Conservation (phyloP, 1,139 yeast genomes). For the Taiozyma sp. region DNA sequence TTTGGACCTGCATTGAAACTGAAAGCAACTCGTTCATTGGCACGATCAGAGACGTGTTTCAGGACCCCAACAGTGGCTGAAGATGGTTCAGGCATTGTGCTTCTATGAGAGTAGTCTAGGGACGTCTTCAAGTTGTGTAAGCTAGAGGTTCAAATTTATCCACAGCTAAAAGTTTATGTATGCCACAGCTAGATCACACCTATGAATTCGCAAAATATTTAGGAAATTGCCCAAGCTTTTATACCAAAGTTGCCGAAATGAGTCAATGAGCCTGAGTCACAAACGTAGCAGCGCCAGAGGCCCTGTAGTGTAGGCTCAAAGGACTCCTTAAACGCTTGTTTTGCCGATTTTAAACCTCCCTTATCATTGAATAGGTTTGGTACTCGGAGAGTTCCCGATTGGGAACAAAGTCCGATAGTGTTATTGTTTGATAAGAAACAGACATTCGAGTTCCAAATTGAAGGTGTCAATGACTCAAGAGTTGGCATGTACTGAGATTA, state of each 20-base stretch:
- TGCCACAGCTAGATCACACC: neutral
- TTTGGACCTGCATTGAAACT: slow-evolving; percentile 23
- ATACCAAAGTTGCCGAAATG: neutral
- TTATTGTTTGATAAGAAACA: neutral
- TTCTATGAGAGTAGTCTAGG: neutral
- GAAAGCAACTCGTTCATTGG: slow-evolving; percentile 11
- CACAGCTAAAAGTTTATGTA: neutral
- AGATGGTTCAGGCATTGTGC: neutral
- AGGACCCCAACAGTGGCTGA: slow-evolving; percentile 5
- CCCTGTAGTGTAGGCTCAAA: too few species aligned
- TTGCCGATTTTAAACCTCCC: neutral
- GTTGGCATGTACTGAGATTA: too few species aligned
- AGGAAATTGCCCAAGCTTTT: neutral
- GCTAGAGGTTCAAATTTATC: too few species aligned
- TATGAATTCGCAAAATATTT: neutral
- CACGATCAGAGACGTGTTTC: slow-evolving; percentile 14
- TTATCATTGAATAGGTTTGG: neutral
- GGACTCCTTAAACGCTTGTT: neutral
- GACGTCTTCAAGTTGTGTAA: too few species aligned
- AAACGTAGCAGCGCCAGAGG: too few species aligned
- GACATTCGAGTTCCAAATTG: too few species aligned
- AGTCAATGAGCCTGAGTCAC: neutral
- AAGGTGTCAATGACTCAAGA: too few species aligned
- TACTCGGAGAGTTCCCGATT: neutral
- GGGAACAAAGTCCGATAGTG: neutral